These are phyloP conservation scores for Fusarium hainanense DNA, from an alignment of 2,329 filamentous ascomycete species.

Conservation along the genomic window DNA sequence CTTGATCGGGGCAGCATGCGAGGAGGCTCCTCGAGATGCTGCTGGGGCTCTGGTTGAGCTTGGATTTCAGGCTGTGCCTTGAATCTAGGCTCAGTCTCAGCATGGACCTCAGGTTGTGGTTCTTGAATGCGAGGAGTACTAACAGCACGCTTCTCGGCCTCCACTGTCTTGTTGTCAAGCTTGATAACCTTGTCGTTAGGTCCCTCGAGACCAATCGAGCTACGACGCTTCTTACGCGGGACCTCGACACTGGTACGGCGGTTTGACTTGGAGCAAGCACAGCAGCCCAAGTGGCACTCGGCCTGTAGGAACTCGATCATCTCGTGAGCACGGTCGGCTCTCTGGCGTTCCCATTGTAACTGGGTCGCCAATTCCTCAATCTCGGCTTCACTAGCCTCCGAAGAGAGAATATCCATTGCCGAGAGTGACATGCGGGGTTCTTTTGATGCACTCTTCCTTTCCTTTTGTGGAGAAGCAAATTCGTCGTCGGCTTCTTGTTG, in stretches of 20 bases:
- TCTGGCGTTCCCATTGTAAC: constrained; percentile 68
- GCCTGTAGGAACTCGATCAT: constrained; percentile 80
- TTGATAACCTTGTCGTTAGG: constrained; percentile 50
- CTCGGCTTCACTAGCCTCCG: constrained; percentile 66
- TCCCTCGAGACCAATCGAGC: constrained; percentile 41
- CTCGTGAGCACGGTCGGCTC: constrained; percentile 76
- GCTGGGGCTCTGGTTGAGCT: constrained; percentile 7
- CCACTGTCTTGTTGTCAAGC: constrained; percentile 49
- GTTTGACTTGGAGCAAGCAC: constrained; percentile 64
- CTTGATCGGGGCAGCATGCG: constrained; percentile 45
- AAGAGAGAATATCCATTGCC: constrained; percentile 64
- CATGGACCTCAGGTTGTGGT: constrained; percentile 17
- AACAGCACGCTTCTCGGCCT: constrained; percentile 34
- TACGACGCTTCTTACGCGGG: constrained; percentile 41
- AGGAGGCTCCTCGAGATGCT: constrained; percentile 45
- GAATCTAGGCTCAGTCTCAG: constrained; percentile 2
- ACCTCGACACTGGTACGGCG: constrained; percentile 21
- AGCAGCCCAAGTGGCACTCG: constrained; percentile 77
- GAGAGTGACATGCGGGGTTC: constrained; percentile 61
- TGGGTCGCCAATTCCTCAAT: constrained; percentile 66
- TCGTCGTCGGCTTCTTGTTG: constrained; percentile 67
- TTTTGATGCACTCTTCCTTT: constrained; percentile 54
- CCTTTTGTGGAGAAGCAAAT: constrained; percentile 71
- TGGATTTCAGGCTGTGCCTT: constrained; percentile 24
- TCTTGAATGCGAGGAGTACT: constrained; percentile 39